Percentiles rank a stretch among this genome's conserved stretches.
Conservation (phyloP, 805 yeast species). For the Kluyveromyces siamensis region DNA sequence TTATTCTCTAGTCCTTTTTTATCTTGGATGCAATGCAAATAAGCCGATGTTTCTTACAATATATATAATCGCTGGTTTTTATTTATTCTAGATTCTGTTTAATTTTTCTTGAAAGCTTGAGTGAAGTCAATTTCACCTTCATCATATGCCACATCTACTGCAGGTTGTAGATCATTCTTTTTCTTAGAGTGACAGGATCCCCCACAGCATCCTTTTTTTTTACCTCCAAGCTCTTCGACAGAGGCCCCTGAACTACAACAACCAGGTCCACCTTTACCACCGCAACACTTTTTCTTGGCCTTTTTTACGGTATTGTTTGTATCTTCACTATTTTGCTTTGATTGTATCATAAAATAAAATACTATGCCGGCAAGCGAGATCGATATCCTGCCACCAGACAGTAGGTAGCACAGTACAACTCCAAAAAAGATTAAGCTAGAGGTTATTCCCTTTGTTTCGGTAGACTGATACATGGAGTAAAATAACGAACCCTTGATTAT, state of each 20-base stretch:
- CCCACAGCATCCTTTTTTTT: slow-evolving; percentile 27
- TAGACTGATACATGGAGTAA: neutral
- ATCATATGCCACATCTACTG: slow-evolving; percentile 27
- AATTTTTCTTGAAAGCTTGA: slow-evolving; percentile 22
- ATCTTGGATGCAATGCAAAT: neutral
- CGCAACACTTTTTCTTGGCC: slow-evolving; percentile 19
- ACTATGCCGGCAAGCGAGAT: slow-evolving; percentile 24
- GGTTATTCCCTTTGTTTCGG: neutral
- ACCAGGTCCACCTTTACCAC: slow-evolving; percentile 10
- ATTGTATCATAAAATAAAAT: slow-evolving; percentile 16
- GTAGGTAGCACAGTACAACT: slow-evolving; percentile 10
- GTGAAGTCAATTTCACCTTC: slow-evolving; percentile 34
- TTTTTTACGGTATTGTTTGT: neutral
- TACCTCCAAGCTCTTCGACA: slow-evolving; percentile 4
- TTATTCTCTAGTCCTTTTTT: no score
- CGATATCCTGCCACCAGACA: slow-evolving; percentile 32
- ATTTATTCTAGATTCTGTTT: neutral
- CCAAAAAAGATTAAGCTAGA: slow-evolving; percentile 4
- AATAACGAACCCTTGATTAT: no score
- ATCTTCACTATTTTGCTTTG: neutral
- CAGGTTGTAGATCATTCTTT: slow-evolving; percentile 9
- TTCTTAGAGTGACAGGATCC: slow-evolving; percentile 25
- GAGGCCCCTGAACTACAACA: slow-evolving; percentile 5
- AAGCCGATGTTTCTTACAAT: neutral
- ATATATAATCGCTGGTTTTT: slow-evolving; percentile 1